phyloP scores from a whole-genome alignment of 352 stramenopile genomes.

The Phytopythium aichiense region DNA sequence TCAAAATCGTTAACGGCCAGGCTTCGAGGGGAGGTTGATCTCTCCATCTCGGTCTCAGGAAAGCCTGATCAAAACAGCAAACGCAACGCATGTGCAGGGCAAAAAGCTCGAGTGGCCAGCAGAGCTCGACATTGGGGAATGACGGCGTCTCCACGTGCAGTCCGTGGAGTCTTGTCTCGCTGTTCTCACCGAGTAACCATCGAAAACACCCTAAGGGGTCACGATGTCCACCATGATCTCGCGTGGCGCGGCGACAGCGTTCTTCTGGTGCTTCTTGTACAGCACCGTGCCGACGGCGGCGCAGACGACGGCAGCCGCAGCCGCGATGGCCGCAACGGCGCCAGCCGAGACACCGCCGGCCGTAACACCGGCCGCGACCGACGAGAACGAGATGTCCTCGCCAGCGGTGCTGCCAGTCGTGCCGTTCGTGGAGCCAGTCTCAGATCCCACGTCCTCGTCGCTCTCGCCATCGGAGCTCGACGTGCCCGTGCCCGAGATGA shows the following conservation, averaged over 20 bases:
- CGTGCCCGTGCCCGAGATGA: constrained; percentile 16
- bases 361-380: constrained; percentile 13
- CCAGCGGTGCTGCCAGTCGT: constrained; percentile 6
- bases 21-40: too few relatives aligned
- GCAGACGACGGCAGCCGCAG: constrained; percentile 25
- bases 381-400: constrained; percentile 13
- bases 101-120: too few relatives aligned
- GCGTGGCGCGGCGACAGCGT: constrained; percentile 8
- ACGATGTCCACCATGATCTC: constrained; percentile 25
- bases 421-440: constrained; percentile 1
- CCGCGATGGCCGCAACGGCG: constrained; percentile 24
- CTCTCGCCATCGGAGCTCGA: constrained; percentile 16
- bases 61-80: too few relatives aligned
- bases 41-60: too few relatives aligned
- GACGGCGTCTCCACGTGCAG: background rate
- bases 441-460: constrained; percentile 1
- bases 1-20: too few relatives aligned
- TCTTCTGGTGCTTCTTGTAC: constrained; percentile 30
- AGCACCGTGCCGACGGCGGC: constrained; percentile 27
- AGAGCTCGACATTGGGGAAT: too few relatives aligned
- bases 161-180: background rate
- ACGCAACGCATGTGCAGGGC: too few relatives aligned
- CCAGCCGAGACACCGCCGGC: constrained; percentile 17
- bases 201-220: constrained; percentile 13
- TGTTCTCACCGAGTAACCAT: background rate